Evolutionary conservation across 2,329 filamentous ascomycete genomes (phyloP).

Genomic region (Beauveria sp.): DNA sequence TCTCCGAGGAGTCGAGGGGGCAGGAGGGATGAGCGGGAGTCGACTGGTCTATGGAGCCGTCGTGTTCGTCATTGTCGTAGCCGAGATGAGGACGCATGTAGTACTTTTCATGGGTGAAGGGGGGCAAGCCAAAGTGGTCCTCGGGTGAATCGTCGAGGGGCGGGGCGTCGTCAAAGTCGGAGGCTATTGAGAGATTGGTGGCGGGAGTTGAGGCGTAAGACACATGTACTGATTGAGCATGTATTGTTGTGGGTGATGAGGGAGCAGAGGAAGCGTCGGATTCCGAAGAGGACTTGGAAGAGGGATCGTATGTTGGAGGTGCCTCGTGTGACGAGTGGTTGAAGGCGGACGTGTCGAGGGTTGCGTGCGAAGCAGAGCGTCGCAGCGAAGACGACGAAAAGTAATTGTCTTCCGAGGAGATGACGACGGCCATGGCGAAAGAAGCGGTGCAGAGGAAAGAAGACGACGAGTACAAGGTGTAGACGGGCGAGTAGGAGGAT

Average conservation of each 20-base stretch:
- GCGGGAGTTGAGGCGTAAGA: slow-evolving; percentile 57
- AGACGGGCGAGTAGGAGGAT: slow-evolving; percentile 1
- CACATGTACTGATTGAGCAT: slow-evolving; percentile 45
- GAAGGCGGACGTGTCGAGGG: slow-evolving; percentile 43
- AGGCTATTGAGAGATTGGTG: slow-evolving; percentile 55
- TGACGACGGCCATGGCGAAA: slow-evolving; percentile 45
- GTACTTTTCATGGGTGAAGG: slow-evolving; percentile 39
- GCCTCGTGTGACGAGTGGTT: slow-evolving; percentile 39
- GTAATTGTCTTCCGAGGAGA: slow-evolving; percentile 50
- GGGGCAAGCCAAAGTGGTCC: slow-evolving; percentile 40
- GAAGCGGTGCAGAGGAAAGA: background rate
- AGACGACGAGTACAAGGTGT: background rate
- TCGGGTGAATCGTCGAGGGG: slow-evolving; percentile 36
- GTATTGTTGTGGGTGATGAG: slow-evolving; percentile 47
- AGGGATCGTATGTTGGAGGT: slow-evolving; percentile 31
- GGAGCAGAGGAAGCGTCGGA: slow-evolving; percentile 44
- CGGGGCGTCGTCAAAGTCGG: slow-evolving; percentile 44
- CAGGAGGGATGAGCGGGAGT: slow-evolving; percentile 48
- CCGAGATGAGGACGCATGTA: slow-evolving; percentile 27
- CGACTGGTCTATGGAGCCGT: slow-evolving; percentile 36
- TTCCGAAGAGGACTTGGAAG: slow-evolving; percentile 33
- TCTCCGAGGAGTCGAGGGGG: slow-evolving; percentile 42
- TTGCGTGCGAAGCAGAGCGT: slow-evolving; percentile 54
- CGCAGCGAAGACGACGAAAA: slow-evolving; percentile 47
- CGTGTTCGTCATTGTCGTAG: slow-evolving; percentile 31